phyloP scores from a whole-genome alignment of 2,329 filamentous ascomycete species.

The Monosporascus cannonballus region DNA sequence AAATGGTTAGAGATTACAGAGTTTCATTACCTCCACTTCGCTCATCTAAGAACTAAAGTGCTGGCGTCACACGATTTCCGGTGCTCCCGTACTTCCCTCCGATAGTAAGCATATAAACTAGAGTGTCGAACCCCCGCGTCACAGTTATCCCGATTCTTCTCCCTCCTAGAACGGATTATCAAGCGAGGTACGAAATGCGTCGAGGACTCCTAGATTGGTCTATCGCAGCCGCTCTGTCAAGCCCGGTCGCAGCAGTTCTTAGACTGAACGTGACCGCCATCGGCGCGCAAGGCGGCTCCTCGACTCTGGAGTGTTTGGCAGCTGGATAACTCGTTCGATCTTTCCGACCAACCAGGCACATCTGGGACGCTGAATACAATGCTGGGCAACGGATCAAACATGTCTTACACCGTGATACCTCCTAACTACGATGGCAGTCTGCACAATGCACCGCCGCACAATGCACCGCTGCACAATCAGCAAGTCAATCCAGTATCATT shows the following conservation, averaged over 20 bases:
- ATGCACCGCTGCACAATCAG: conserved; percentile 35
- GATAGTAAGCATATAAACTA: too few species aligned
- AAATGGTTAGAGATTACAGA: too few species aligned
- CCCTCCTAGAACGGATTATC: too few species aligned
- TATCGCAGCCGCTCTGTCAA: not conserved
- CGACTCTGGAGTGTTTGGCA: conserved; percentile 39
- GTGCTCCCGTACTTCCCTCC: too few species aligned
- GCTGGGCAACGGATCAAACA: conserved; percentile 26
- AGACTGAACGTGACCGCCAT: conserved; percentile 34
- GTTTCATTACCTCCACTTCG: too few species aligned
- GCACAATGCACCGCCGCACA: conserved; percentile 39
- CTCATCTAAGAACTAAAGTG: too few species aligned
- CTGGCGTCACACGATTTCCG: too few species aligned
- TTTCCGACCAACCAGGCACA: conserved; percentile 25
- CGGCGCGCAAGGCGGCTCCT: conserved; percentile 26
- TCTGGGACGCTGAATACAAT: conserved; percentile 21
- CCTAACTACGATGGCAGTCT: conserved; percentile 30
- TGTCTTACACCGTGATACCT: conserved; percentile 30
- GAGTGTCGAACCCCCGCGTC: too few species aligned
- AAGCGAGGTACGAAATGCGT: not conserved
- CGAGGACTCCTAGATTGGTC: not conserved
- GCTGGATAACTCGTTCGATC: conserved; percentile 28
- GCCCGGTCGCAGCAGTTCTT: conserved; percentile 2
- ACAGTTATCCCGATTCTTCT: too few species aligned
- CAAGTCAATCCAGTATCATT: conserved; percentile 14